phyloP scores from a whole-genome alignment of 441 rosid genomes.

The Omphalea diandra region DNA sequence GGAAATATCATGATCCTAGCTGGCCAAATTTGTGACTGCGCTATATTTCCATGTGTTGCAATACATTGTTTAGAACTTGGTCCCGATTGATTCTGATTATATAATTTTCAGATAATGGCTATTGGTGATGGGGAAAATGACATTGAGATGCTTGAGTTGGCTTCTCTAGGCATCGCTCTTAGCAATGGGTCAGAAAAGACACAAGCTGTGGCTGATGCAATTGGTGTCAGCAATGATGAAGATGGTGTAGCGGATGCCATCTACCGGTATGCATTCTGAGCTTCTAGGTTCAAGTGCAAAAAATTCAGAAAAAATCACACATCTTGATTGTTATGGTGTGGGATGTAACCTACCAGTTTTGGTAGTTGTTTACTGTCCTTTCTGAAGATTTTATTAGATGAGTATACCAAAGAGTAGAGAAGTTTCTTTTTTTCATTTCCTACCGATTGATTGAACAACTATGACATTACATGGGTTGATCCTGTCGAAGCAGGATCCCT shows the following conservation, averaged over 20 bases:
- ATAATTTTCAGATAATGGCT: conserved; percentile 67
- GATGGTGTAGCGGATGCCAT: conserved; percentile 92
- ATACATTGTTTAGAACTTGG: not conserved
- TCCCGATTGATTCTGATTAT: conserved; percentile 6
- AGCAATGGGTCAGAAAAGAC: conserved; percentile 88
- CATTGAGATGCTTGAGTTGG: conserved; percentile 84
- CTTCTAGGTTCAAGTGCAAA: not conserved
- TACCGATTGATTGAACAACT: not conserved
- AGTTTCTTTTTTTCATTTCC: conserved; percentile 3
- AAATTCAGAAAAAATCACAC: not conserved
- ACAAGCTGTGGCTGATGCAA: conserved; percentile 72
- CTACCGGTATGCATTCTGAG: conserved; percentile 73
- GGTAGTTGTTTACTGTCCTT: not conserved
- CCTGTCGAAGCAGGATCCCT: not conserved
- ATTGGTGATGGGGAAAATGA: conserved; percentile 97
- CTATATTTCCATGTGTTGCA: not conserved
- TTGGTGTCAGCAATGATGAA: conserved; percentile 82
- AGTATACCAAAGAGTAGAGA: not conserved
- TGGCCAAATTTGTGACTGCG: not conserved
- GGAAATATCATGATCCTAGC: not conserved
- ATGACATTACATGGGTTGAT: not conserved
- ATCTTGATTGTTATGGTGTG: not conserved
- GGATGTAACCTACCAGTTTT: conserved; percentile 21
- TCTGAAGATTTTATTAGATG: not conserved
- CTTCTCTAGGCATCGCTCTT: conserved; percentile 74